phyloP scores from a whole-genome alignment of 2,329 filamentous ascomycete species.

The Alternaria infectoria region DNA sequence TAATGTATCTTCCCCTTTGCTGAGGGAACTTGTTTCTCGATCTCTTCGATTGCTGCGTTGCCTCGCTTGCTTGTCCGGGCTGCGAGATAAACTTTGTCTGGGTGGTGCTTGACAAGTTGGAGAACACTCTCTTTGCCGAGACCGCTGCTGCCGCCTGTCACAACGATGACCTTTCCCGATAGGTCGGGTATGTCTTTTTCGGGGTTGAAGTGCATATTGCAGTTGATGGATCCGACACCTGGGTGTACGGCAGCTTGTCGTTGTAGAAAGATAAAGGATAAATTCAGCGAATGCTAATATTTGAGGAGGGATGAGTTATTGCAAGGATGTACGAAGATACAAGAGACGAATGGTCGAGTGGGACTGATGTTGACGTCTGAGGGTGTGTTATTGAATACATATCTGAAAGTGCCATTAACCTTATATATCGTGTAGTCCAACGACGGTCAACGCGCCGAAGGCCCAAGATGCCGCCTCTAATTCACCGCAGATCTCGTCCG shows the following conservation, averaged over 20 bases:
- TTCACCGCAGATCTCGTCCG: background rate
- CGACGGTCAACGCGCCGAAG: background rate
- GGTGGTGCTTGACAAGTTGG: slow-evolving; percentile 50
- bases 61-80: slow-evolving; percentile 36
- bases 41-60: slow-evolving; percentile 14
- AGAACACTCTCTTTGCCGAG: slow-evolving; percentile 52
- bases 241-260: background rate
- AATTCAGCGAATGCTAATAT: background rate
- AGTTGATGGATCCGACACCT: background rate
- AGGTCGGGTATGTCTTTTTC: slow-evolving; percentile 22
- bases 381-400: background rate
- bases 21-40: slow-evolving; percentile 2
- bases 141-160: slow-evolving; percentile 48
- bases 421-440: background rate
- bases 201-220: slow-evolving; percentile 20
- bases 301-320: background rate
- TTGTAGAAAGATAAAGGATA: background rate
- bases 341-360: background rate
- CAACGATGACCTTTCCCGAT: slow-evolving; percentile 22
- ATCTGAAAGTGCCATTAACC: background rate
- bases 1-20: slow-evolving; percentile 4
- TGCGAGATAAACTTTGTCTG: slow-evolving; percentile 50
- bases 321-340: background rate
- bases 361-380: background rate
- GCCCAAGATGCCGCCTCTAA: background rate